Percentiles rank a stretch among this genome's conserved stretches.
Evolutionary conservation across 192 early-diverging fungal species (phyloP).

Genomic region (Thoreauomyces humboldtii): DNA sequence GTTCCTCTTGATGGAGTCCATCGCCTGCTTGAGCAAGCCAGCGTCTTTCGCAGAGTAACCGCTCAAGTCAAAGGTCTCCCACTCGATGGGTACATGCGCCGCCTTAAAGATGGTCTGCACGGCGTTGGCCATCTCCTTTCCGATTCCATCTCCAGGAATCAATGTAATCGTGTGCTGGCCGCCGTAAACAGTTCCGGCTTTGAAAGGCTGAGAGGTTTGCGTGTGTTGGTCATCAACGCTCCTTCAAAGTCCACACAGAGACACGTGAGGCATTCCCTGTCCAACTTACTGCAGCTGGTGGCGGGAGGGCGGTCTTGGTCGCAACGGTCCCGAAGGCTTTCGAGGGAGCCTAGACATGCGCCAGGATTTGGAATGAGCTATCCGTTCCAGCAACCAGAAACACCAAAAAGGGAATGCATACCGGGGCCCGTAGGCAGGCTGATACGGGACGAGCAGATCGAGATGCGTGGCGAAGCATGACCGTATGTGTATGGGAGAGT

Average conservation of each 20-base stretch:
- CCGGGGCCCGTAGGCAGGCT: not conserved
- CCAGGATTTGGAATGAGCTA: not conserved
- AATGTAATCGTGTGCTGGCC: slow-evolving; percentile 94
- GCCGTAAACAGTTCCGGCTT: slow-evolving; percentile 65
- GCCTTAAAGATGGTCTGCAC: slow-evolving; percentile 95
- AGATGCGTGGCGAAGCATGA: not conserved
- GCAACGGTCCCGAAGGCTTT: slow-evolving; percentile 17
- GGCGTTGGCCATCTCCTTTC: slow-evolving; percentile 84
- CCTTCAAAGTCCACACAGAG: not conserved
- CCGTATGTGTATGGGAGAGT: not conserved
- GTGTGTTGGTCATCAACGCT: not conserved
- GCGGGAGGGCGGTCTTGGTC: slow-evolving; percentile 18
- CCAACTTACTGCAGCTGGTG: slow-evolving; percentile 4
- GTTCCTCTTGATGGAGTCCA: slow-evolving; percentile 89
- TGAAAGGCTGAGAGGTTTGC: slow-evolving; percentile 1
- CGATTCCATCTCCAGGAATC: slow-evolving; percentile 98
- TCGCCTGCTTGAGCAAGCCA: slow-evolving; percentile 79
- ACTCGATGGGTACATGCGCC: slow-evolving; percentile 90
- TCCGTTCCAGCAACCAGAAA: not conserved
- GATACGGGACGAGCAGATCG: not conserved
- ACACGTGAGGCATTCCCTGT: not conserved
- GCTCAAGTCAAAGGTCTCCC: slow-evolving; percentile 96
- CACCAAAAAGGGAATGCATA: not conserved
- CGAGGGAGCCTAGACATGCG: not conserved
- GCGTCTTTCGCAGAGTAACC: slow-evolving; percentile 82